phyloP scores from a whole-genome alignment of 2,329 filamentous ascomycete genomes.

The Samsoniella hepiali region DNA sequence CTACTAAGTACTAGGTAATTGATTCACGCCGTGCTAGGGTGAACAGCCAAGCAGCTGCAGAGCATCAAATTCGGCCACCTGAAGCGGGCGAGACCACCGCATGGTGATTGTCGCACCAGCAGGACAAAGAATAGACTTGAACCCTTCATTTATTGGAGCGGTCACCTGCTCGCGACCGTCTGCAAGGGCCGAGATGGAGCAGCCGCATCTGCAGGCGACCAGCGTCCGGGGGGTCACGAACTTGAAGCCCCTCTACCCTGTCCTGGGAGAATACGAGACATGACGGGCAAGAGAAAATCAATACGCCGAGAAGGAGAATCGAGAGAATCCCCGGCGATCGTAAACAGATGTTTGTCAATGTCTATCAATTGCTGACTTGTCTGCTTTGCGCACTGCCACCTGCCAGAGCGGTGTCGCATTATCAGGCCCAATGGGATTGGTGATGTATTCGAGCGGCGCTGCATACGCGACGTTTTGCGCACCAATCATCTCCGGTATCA shows the following conservation, averaged over 20 bases:
- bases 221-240: background rate
- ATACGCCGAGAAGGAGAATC: background rate
- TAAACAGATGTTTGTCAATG: background rate
- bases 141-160: background rate
- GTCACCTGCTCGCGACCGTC: background rate
- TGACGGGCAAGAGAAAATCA: background rate
- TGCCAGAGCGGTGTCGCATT: too few relatives aligned
- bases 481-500: background rate
- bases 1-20: too few relatives aligned
- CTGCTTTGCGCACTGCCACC: background rate
- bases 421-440: background rate
- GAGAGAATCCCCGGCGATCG: background rate
- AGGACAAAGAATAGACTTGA: too few relatives aligned
- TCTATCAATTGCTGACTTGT: background rate
- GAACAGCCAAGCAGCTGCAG: background rate
- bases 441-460: background rate
- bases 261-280: background rate
- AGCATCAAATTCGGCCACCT: background rate
- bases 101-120: too few relatives aligned
- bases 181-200: background rate
- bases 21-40: too few relatives aligned
- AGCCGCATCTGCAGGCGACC: background rate
- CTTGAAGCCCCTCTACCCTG: background rate
- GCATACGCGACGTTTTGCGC: background rate
- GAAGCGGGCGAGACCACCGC: background rate